Evolutionary conservation across 495 filamentous ascomycete species (phyloP), one percentile per base, ranked within the genome.

Genomic region (Neurospora tetraspora): DNA sequence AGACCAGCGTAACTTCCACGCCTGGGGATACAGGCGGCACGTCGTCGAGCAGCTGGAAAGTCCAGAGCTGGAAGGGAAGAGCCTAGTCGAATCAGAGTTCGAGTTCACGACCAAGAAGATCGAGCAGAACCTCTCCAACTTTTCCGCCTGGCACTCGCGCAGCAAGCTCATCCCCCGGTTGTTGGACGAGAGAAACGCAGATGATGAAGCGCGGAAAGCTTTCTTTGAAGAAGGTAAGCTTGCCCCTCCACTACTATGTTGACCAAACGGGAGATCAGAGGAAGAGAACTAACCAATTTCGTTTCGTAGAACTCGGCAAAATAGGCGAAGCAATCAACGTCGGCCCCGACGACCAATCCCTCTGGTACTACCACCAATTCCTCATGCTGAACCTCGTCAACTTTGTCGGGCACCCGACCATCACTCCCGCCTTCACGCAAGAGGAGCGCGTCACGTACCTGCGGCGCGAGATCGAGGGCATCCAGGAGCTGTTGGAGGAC

Each of bases 301-400:
- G 2, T 40, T 69, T 11, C n/a, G 18, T 73, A 90, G 92, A 99
- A 80, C 83, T 98, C 72, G 83, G 83, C 47, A 83, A 93, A 34
- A 90, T 97, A 39, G 88, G 91, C 71, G 85, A 89, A 69, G 94
- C 91, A 0, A 87, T 98, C 53, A 89, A 89, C 70, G 94, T 93
- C 18, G 95, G 96, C 75, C 92, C 94, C 7, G 91, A 94, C 73
- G 94, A 97, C 78, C 94, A 97, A 76, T 94, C 93, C 11, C 83
- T 97, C 16, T 99, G 96, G 96, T 97, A 94, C 80, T 99, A 98
- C 80, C 93, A 98, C 77, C 90, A 92, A 72, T 95, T 88, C 77
- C 80, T 97, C 72, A 90, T 97, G 82, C 87, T 83, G 79, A 91
- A 83, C 82, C 84, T 80, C 70, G 83, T 80, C 73, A 82, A 71